phyloP scores from a whole-genome alignment of 1,139 yeast species.

The Schizosaccharomyces versatilis region DNA sequence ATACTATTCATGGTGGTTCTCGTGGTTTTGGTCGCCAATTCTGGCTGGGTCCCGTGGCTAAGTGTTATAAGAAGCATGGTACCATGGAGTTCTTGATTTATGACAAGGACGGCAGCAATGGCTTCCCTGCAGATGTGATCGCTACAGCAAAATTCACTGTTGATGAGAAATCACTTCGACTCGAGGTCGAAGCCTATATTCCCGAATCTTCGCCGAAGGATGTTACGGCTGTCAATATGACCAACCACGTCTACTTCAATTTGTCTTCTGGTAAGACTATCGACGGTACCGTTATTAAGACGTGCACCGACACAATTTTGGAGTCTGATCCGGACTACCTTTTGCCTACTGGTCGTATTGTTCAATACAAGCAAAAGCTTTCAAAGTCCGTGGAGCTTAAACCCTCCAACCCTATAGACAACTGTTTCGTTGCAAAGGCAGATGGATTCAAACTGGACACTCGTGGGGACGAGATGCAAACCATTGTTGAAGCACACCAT shows the following conservation, averaged over 20 bases:
- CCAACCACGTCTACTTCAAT: constrained; percentile 35
- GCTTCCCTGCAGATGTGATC: constrained; percentile 12
- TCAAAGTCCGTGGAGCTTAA: constrained; percentile 13
- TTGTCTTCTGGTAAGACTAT: constrained; percentile 15
- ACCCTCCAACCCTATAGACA: constrained; percentile 26
- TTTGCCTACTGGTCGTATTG: constrained; percentile 32
- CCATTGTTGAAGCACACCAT: constrained; percentile 28
- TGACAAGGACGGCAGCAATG: constrained; percentile 10
- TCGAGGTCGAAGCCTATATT: background rate
- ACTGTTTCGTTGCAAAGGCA: constrained; percentile 28
- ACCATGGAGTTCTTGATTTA: constrained; percentile 5
- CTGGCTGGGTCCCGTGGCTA: constrained; percentile 13
- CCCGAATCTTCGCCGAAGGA: background rate
- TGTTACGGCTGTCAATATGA: constrained; percentile 34
- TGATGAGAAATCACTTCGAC: constrained; percentile 3
- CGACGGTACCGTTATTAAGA: constrained; percentile 18
- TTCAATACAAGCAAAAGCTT: background rate
- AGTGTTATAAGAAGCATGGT: background rate
- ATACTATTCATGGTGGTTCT: constrained; percentile 32
- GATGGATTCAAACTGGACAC: constrained; percentile 17
- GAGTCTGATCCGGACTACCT: constrained; percentile 20
- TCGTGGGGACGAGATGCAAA: constrained; percentile 21
- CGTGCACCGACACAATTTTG: constrained; percentile 20
- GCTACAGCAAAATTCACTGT: constrained; percentile 11
- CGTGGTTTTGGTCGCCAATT: constrained; percentile 31